These are phyloP conservation scores for Podospora fimiseda DNA, from an alignment of 495 filamentous ascomycete species.

Conservation along the genomic window DNA sequence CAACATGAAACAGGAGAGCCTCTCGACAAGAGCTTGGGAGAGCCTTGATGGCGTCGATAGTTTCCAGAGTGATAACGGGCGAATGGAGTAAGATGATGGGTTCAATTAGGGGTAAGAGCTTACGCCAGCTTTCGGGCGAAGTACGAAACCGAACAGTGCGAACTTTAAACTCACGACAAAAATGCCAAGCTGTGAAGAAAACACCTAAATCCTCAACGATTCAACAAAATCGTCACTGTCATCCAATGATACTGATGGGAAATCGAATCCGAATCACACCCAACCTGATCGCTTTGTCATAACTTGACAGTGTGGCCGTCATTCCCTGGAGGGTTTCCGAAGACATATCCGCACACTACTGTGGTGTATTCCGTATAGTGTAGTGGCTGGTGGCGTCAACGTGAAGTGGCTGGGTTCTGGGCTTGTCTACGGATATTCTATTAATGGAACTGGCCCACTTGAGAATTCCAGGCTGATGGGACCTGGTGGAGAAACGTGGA, in stretches of 20 bases:
- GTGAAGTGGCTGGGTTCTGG: not conserved
- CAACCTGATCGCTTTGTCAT: too few relatives aligned
- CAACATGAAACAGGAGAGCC: not conserved
- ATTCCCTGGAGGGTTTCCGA: too few relatives aligned
- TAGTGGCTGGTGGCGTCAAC: not conserved
- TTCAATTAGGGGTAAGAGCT: not conserved
- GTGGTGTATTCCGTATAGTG: too few relatives aligned
- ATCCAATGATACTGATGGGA: too few relatives aligned
- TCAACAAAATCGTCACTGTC: too few relatives aligned
- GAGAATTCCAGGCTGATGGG: conserved; percentile 1
- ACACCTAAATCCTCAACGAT: too few relatives aligned
- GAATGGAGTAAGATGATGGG: not conserved
- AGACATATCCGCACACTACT: too few relatives aligned
- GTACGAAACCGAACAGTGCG: not conserved
- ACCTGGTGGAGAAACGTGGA: not conserved
- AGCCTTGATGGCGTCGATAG: not conserved
- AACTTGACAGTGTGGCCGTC: too few relatives aligned
- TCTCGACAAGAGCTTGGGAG: not conserved
- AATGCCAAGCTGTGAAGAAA: too few relatives aligned
- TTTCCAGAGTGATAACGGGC: not conserved
- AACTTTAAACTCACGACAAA: too few relatives aligned
- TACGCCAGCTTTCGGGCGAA: not conserved
- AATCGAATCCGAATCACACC: too few relatives aligned
- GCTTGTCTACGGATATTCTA: conserved; percentile 2
- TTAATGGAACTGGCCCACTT: not conserved